Base-by-base conservation (phyloP, 2,329 filamentous ascomycete genomes). In the Malbranchea zuffiana region DNA sequence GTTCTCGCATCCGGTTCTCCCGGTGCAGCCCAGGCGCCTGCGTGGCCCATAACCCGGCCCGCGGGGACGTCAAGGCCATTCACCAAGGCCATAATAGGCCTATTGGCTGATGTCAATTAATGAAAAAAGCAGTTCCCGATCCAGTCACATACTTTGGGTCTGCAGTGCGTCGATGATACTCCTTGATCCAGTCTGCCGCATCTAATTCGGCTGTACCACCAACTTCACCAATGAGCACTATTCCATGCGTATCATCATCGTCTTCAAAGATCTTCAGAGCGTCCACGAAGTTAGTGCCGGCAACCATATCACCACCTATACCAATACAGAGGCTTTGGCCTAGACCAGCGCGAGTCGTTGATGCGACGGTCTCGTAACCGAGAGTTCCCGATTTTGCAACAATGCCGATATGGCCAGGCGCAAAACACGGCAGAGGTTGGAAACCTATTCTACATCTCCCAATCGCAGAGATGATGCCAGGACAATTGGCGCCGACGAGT, bases 321-420 rank as follows among this genome's bases (percentile, higher is more conserved):
- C 80, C 81, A 29, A 87, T 76, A 27, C 80, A 82, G 5, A 86
- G 61, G 50, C 79, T 84, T 56, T 88, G 82, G 0, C 82, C 82
- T 1, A 87, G 62, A 0, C 82, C 81, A n/a, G 74, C 77, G 43
- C 76, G 68, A 5, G 79, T 82, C 16, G 82, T 76, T 1, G 80
- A 78, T 0, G 78, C 82, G 1, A 86, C 82, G 2, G 82, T 75
- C 55, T 88, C 82, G 50, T 87, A 88, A 43, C 80, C 84, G 26
- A 88, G 61, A 0, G 82, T 88, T 1, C 82, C 82, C 0, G 80
- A 85, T 53, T 84, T 86, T n/a, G 80, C 80, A 3, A 83, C 73
- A 37, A 88, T 82, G 2, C 81, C 82, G 15, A 88, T 66, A 39
- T 73, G 71, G 0, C 81, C 82, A 1, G 74, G 70, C 40, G 68